Base-by-base conservation (phyloP, 345 rosid species). In the Sisymbrium irio region DNA sequence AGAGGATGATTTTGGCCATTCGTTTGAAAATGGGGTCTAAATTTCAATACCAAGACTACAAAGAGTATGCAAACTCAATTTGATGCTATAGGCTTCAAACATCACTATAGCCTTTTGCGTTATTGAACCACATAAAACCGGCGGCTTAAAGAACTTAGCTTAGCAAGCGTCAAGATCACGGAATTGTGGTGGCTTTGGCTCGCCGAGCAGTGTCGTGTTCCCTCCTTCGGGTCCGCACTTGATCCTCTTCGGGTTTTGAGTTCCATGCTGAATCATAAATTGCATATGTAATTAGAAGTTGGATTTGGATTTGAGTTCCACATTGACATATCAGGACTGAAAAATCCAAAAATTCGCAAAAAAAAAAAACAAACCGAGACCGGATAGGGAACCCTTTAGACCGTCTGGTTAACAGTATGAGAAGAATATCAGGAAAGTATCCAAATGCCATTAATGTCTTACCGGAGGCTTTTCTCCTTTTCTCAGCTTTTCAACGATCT, bases 191-290 rank as follows among this genome's bases (percentile, higher is more conserved):
- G 96, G 89, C 72, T 82, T 92, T 20, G 97, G 99, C 67, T 96
- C 98, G 2, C 85, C 69, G 0, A 85, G 84, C 80, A 96, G 73
- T 53, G 89, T 90, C n/a, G 78, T 89, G 74, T 89, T 90, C 63
- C 98, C 99, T 75, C 99, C 99, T 82, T 87, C 98, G 62, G 99
- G 99, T 73, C 97, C 99, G 69, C 84, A 51, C 77, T 17, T 92
- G n/a, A 85, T 83, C 54, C 99, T 90, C 40, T 91, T 82, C 0
- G 97, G 88, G 67, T 96, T 92, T 77, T 96, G 98, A 27, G 99
- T 92, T 72, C 98, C 98, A 53, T 69, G 93, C 99, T 96, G 87
- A 22, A 53, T 74, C 35, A 58, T 59, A 50, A 1, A 35, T 71
- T 6, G 39, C 37, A 57, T 46, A 27, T 3, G 28, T 27, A 1